Percentiles rank a stretch among this genome's conserved stretches.
These are phyloP conservation scores for button mushroom (Agaricus bisporus) DNA, from an alignment of 768 basidiomycete genomes.

Conservation along the genomic window DNA sequence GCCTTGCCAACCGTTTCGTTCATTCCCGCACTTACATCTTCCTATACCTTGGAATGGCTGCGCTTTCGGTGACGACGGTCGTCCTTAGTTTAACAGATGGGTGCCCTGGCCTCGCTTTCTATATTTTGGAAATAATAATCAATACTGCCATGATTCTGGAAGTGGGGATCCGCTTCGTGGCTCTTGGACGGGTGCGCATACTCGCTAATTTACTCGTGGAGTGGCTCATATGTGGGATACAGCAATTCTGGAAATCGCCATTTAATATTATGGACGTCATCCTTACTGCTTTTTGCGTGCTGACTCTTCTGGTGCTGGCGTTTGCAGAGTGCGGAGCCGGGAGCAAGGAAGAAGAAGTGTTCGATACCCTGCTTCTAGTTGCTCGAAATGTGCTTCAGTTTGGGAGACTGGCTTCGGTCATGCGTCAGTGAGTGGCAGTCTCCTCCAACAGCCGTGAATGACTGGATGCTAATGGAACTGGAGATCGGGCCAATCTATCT, in stretches of 20 bases:
- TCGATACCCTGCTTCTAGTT: conserved; percentile 89
- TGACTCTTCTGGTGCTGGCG: conserved; percentile 84
- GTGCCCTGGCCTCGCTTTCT: conserved; percentile 86
- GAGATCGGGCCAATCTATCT: conserved; percentile 87
- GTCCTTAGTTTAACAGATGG: conserved; percentile 76
- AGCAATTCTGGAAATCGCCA: conserved; percentile 97
- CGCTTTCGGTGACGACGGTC: conserved; percentile 80
- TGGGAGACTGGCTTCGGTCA: conserved; percentile 83
- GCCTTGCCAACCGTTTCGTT: conserved; percentile 86
- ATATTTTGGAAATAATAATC: conserved; percentile 83
- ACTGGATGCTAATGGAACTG: conserved; percentile 12
- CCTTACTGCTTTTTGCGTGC: conserved; percentile 81
- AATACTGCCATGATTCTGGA: conserved; percentile 92
- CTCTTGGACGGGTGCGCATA: conserved; percentile 79
- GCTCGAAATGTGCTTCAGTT: conserved; percentile 93
- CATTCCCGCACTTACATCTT: conserved; percentile 84
- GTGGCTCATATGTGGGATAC: conserved; percentile 9
- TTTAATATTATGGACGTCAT: conserved; percentile 88
- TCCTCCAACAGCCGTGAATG: neutral
- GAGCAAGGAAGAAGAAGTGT: conserved; percentile 89
- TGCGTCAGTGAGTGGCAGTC: conserved; percentile 72
- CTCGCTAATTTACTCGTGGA: neutral
- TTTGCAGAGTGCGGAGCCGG: conserved; percentile 79
- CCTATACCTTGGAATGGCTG: conserved; percentile 86
- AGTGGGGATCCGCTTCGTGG: conserved; percentile 86